A percentile compares a stretch with the other conserved stretches of the same genome.
Evolutionary conservation across 202 grass and related monocot species (phyloP).

Genomic region (Setaria italica): DNA sequence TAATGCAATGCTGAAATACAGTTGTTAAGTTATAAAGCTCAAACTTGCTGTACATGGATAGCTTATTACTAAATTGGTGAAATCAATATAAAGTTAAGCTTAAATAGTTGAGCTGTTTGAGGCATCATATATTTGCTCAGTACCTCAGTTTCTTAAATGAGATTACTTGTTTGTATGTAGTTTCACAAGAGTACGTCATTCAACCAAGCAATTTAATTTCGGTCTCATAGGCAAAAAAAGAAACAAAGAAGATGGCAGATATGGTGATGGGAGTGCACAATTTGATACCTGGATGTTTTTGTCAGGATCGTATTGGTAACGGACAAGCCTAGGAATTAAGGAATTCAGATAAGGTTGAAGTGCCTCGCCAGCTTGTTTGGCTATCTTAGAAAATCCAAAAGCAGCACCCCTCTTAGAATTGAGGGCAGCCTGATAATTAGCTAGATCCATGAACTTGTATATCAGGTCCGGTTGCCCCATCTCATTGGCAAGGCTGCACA

Average conservation of each 20-base stretch:
- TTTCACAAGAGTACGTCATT: background rate
- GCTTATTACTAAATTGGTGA: slow-evolving; percentile 4
- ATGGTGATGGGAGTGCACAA: slow-evolving; percentile 36
- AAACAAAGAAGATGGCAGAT: slow-evolving; percentile 7
- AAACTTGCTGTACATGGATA: slow-evolving; percentile 15
- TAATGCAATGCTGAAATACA: slow-evolving; percentile 7
- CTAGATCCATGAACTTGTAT: slow-evolving; percentile 99
- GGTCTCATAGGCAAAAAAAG: background rate
- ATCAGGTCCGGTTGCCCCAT: slow-evolving; percentile 99
- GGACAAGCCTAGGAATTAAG: slow-evolving; percentile 95
- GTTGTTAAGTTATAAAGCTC: background rate
- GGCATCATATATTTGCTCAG: background rate
- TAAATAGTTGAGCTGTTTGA: slow-evolving; percentile 17
- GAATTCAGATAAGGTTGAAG: slow-evolving; percentile 77
- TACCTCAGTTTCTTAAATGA: background rate
- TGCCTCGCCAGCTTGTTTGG: slow-evolving; percentile 94
- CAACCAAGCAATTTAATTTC: slow-evolving; percentile 18
- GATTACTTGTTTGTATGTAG: background rate
- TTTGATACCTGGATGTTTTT: slow-evolving; percentile 94
- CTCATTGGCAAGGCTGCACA: slow-evolving; percentile 94
- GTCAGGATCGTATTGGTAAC: slow-evolving; percentile 97
- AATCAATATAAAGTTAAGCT: background rate
- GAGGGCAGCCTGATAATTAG: slow-evolving; percentile 93
- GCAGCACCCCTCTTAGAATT: slow-evolving; percentile 98
- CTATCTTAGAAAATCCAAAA: slow-evolving; percentile 99